A percentile compares a stretch with the other conserved stretches of the same genome.
These are phyloP conservation scores for Pichia membranifaciens DNA, from an alignment of 805 yeast genomes.

Conservation along the genomic window DNA sequence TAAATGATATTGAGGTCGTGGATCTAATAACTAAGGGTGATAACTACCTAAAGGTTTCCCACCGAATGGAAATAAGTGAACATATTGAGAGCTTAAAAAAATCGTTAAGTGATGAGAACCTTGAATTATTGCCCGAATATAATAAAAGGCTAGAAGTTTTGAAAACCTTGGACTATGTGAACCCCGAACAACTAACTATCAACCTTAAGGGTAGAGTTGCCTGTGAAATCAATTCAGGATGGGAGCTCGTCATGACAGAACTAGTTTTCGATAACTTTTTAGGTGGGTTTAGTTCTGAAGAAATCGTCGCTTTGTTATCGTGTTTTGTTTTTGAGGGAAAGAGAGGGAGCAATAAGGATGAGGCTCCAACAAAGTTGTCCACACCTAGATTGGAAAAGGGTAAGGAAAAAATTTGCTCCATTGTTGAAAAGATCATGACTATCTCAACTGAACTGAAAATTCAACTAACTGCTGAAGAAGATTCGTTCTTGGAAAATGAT, in stretches of 20 bases:
- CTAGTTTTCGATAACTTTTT: constrained; percentile 84
- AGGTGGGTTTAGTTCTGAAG: constrained; percentile 91
- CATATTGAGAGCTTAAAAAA: constrained; percentile 53
- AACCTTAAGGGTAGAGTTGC: constrained; percentile 82
- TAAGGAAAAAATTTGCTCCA: constrained; percentile 57
- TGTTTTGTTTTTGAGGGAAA: constrained; percentile 91
- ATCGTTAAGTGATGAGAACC: constrained; percentile 76
- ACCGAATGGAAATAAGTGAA: constrained; percentile 39
- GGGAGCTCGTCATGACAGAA: constrained; percentile 87
- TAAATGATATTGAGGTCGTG: constrained; percentile 24
- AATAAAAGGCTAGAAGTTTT: constrained; percentile 81
- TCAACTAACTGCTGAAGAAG: constrained; percentile 75
- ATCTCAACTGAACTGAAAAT: constrained; percentile 67
- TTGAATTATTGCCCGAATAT: constrained; percentile 88
- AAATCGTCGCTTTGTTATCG: constrained; percentile 89
- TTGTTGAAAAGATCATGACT: constrained; percentile 55
- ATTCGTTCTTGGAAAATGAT: constrained; percentile 72
- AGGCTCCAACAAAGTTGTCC: constrained; percentile 36
- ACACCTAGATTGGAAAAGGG: constrained; percentile 82
- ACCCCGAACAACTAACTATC: constrained; percentile 60
- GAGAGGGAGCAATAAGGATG: constrained; percentile 42
- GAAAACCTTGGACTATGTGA: constrained; percentile 74
- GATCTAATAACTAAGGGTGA: constrained; percentile 10
- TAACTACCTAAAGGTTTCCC: constrained; percentile 32
- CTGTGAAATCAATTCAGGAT: constrained; percentile 87